Evolutionary conservation across 192 early-diverging fungal species (phyloP), one percentile per base, ranked within the genome.

Genomic region (Backusella luteola): DNA sequence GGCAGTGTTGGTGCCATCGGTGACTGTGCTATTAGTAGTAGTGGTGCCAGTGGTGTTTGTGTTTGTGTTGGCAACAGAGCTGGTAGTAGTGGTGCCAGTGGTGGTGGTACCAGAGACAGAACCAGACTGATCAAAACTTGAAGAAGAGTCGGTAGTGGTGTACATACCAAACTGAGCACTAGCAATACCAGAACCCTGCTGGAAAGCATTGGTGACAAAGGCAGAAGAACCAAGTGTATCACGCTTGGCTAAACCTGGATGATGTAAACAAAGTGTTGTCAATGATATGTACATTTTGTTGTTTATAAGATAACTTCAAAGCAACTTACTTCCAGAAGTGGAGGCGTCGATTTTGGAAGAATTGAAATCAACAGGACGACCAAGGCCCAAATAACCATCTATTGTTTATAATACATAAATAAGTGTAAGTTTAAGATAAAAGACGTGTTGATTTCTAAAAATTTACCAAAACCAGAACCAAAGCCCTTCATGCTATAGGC

Each of bases 341-440:
- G 77, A 68, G 21, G 77, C 21, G 21, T 35, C 73, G 23, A 39
- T 23, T 46, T 69, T 74, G 42, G 76, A 73, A 34, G 34, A 72
- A 66, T 77, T 81, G 63, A 81, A 77, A n/a, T 81, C 35, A 23
- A 81, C 76, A 29, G 41, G 42, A 53, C 71, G 80, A 70, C 80
- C 80, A 15, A 81, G 73, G 46, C 80, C 80, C 23, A 81, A 76
- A 39, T 81, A 81, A 19, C 80, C 80, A 66, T 81, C 80, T 71
- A 44, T 38, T 26, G 23, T 17, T 35, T n/a, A 29, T 12, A 26
- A 59, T 32, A 32, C 0, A 32, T 32, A 32, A n/a, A n/a, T 21
- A 63, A 29, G 11, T 32, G 12, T 14, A 11, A 63, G 9, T 59
- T 29, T 9, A 63, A 63, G 23, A 26, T 8, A 6, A 11, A 26